Conservation (phyloP, 345 rosid species). For the Syzygium oleosum region DNA sequence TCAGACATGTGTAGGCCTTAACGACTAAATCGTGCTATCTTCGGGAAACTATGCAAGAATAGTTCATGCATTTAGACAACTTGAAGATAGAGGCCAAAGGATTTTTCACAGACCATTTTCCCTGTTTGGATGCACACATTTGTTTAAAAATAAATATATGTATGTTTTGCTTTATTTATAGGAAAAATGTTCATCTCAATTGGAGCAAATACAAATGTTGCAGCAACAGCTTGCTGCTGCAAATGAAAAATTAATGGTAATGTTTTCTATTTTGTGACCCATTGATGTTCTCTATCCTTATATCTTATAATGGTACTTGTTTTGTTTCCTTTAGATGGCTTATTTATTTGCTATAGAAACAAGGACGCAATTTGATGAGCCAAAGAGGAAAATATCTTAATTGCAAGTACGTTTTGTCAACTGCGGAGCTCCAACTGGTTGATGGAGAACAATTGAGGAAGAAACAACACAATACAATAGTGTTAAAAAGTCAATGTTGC, state of each 20-base stretch:
- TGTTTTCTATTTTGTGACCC: neutral
- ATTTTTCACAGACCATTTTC: slow-evolving; percentile 12
- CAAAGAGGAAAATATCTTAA: slow-evolving; percentile 21
- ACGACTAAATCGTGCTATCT: neutral
- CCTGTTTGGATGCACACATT: neutral
- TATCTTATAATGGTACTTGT: neutral
- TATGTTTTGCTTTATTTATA: slow-evolving; percentile 7
- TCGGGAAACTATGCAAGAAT: too few species aligned
- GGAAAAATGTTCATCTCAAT: slow-evolving; percentile 75
- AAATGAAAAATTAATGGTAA: slow-evolving; percentile 73
- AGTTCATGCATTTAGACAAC: slow-evolving; percentile 47
- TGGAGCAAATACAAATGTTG: slow-evolving; percentile 46
- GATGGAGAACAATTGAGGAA: slow-evolving; percentile 46
- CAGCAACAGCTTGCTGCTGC: slow-evolving; percentile 57
- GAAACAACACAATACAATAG: neutral
- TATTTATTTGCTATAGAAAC: slow-evolving; percentile 47
- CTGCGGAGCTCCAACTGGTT: slow-evolving; percentile 37
- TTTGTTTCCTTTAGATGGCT: slow-evolving; percentile 31
- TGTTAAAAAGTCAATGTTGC: too few species aligned
- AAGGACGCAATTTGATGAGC: slow-evolving; percentile 41
- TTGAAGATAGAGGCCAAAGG: slow-evolving; percentile 43
- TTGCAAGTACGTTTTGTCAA: slow-evolving; percentile 42
- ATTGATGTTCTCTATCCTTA: neutral
- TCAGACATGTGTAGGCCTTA: neutral
- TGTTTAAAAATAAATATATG: neutral